Evolutionary conservation across 768 basidiomycete species (phyloP).

Genomic region (Trametes punicea): DNA sequence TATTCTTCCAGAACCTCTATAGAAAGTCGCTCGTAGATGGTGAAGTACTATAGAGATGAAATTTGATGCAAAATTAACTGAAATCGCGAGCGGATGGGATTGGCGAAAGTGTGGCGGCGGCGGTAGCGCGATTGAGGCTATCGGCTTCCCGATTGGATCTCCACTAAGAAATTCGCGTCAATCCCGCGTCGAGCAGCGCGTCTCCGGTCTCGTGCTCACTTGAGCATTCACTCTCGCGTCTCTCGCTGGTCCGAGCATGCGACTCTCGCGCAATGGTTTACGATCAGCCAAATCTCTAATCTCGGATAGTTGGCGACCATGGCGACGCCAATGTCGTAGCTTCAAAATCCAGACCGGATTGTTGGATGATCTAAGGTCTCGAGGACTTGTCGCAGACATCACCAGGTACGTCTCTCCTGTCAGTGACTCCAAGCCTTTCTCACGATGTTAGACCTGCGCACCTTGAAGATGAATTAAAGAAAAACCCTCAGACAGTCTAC

Average conservation of each 20-base stretch:
- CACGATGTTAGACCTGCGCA: slow-evolving; percentile 7
- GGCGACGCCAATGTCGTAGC: slow-evolving; percentile 8
- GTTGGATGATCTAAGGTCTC: slow-evolving; percentile 32
- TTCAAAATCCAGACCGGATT: slow-evolving; percentile 24
- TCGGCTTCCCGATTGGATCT: slow-evolving; percentile 23
- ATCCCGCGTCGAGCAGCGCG: background rate
- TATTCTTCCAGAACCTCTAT: background rate
- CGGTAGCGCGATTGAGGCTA: slow-evolving; percentile 19
- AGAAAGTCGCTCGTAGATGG: background rate
- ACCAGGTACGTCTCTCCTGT: slow-evolving; percentile 28
- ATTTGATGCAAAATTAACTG: no score
- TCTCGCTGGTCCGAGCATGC: slow-evolving; percentile 5
- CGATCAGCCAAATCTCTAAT: background rate
- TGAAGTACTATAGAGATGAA: background rate
- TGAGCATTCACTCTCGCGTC: background rate
- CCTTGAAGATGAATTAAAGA: slow-evolving; percentile 12
- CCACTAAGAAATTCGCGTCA: background rate
- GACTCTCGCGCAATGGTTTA: slow-evolving; percentile 11
- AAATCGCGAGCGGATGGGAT: no score
- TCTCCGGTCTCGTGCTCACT: background rate
- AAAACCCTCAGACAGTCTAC: slow-evolving; percentile 57
- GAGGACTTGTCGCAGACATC: slow-evolving; percentile 36
- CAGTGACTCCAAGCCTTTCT: background rate
- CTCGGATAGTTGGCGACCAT: background rate
- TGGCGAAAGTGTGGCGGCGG: slow-evolving; percentile 12